phyloP scores from a whole-genome alignment of 306 rosid genomes.

The Fagus sylvatica region DNA sequence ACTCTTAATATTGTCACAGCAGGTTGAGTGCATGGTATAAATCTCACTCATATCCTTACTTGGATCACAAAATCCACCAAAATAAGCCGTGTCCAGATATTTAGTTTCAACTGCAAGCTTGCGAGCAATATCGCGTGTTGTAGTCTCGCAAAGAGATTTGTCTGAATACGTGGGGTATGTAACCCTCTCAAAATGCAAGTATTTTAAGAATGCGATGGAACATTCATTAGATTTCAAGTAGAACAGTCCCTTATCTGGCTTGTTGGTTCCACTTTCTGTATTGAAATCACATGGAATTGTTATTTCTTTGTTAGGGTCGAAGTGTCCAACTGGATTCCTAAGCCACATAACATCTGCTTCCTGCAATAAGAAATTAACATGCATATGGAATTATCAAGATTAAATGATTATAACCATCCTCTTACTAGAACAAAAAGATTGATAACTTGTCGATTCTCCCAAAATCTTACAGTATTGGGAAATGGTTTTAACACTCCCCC shows the following conservation, averaged over 20 bases:
- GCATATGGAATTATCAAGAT: constrained; percentile 9
- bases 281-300: too few relatives aligned
- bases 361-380: constrained; percentile 29
- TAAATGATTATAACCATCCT: too few relatives aligned
- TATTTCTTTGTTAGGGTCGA: constrained; percentile 4
- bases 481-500: too few relatives aligned
- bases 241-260: too few relatives aligned
- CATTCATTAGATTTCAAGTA: constrained; percentile 35
- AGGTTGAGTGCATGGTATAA: constrained; percentile 51
- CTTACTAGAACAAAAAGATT: too few relatives aligned
- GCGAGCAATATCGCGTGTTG: not conserved
- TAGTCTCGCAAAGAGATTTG: constrained; percentile 35
- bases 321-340: constrained; percentile 45
- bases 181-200: constrained; percentile 34
- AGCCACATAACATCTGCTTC: constrained; percentile 65
- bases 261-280: too few relatives aligned
- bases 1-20: constrained; percentile 45
- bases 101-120: constrained; percentile 16
- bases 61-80: constrained; percentile 50
- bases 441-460: too few relatives aligned
- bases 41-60: constrained; percentile 24
- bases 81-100: constrained; percentile 20
- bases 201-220: constrained; percentile 32
- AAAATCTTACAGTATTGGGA: too few relatives aligned
- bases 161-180: constrained; percentile 24